Evolutionary conservation across 257 asterid genomes (phyloP).

Genomic region (Apocynum venetum): DNA sequence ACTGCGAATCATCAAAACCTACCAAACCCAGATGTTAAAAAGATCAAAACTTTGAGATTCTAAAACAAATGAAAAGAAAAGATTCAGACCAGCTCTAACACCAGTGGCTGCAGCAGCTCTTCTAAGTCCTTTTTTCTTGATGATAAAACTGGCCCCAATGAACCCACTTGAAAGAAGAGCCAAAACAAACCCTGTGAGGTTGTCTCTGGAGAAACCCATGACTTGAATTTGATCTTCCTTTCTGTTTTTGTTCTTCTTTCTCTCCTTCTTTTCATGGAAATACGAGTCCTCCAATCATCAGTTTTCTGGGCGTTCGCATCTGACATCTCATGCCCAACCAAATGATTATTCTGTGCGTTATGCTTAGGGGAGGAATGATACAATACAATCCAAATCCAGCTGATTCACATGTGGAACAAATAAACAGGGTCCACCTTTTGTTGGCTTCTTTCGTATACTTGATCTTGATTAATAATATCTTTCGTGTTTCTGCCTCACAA

Average conservation of each 20-base stretch:
- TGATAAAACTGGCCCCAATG: constrained; percentile 73
- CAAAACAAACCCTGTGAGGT: constrained; percentile 58
- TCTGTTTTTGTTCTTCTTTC: background rate
- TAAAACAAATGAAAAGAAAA: background rate
- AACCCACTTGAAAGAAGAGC: constrained; percentile 69
- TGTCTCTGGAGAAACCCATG: constrained; percentile 54
- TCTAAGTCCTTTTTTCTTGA: constrained; percentile 79
- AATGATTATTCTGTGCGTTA: background rate
- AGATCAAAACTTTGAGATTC: background rate
- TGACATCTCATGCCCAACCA: background rate
- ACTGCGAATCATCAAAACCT: background rate
- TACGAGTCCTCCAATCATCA: constrained; percentile 7
- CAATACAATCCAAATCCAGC: background rate
- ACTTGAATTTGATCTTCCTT: constrained; percentile 7
- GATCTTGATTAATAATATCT: too few relatives aligned
- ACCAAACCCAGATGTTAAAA: background rate
- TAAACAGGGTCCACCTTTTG: background rate
- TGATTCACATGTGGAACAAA: background rate
- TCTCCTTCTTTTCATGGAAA: constrained; percentile 15
- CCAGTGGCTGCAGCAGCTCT: constrained; percentile 82
- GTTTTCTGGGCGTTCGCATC: constrained; percentile 4
- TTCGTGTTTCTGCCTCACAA: too few relatives aligned
- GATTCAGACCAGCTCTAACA: constrained; percentile 61
- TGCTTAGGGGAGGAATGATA: background rate
- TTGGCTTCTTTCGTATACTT: too few relatives aligned